Evolutionary conservation across 148 eudicot genomes (phyloP).

Genomic region (Fallopia convolvulus): DNA sequence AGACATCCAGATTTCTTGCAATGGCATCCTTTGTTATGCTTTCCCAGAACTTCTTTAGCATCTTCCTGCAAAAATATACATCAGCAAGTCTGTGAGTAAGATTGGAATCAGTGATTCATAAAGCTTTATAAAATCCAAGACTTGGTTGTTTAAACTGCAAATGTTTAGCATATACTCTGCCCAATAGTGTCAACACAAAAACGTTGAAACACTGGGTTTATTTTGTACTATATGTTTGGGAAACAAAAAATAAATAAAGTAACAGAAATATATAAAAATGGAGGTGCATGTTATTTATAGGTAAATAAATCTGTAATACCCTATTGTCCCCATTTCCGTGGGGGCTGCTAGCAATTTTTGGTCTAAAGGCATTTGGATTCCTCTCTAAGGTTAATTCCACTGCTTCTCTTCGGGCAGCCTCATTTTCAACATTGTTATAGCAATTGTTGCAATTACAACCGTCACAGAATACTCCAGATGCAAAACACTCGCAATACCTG

Average conservation of each 20-base stretch:
- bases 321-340: conserved; percentile 55
- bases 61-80: conserved; percentile 49
- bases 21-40: conserved; percentile 97
- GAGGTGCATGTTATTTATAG: not conserved
- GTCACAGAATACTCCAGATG: conserved; percentile 94
- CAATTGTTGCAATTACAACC: conserved; percentile 98
- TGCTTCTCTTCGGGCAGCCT: conserved; percentile 89
- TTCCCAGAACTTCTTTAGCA: conserved; percentile 62
- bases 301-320: conserved; percentile 31
- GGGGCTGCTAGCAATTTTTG: conserved; percentile 97
- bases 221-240: not conserved
- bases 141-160: not conserved
- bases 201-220: not conserved
- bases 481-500: conserved; percentile 99
- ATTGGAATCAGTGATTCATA: not conserved
- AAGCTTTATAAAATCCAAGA: not conserved
- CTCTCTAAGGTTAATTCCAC: conserved; percentile 95
- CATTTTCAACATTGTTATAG: conserved; percentile 89
- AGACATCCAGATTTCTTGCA: conserved; percentile 99
- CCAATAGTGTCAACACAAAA: not conserved
- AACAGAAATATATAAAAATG: not conserved
- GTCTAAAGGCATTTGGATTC: conserved; percentile 97
- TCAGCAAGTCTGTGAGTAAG: not conserved
- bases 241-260: not conserved
- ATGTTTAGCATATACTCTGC: not conserved